phyloP scores from a whole-genome alignment of 2,329 filamentous ascomycete species.

The Lachnellula willkommii region DNA sequence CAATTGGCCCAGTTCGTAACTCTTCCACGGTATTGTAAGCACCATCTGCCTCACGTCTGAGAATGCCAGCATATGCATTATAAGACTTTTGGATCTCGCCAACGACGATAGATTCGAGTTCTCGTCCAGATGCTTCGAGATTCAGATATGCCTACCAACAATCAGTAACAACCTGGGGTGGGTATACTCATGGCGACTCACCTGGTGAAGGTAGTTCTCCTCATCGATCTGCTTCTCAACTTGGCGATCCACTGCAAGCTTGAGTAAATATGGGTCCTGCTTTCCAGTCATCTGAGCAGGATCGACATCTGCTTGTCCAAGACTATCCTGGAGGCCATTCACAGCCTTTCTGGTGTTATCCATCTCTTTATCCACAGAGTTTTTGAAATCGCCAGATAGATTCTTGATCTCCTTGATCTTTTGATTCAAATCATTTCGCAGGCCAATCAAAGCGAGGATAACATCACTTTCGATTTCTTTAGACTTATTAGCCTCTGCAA shows the following conservation, averaged over 20 bases:
- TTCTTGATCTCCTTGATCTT: slow-evolving; percentile 99
- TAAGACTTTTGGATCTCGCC: slow-evolving; percentile 98
- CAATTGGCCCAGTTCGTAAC: slow-evolving; percentile 75
- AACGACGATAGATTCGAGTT: slow-evolving; percentile 93
- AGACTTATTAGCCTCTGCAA: slow-evolving; percentile 80
- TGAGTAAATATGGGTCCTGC: slow-evolving; percentile 85
- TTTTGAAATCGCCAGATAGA: slow-evolving; percentile 92
- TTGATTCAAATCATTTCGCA: slow-evolving; percentile 82
- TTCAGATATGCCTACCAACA: slow-evolving; percentile 76
- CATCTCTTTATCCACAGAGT: slow-evolving; percentile 92
- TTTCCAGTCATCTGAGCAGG: slow-evolving; percentile 71
- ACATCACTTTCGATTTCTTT: slow-evolving; percentile 89
- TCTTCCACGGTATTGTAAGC: slow-evolving; percentile 73
- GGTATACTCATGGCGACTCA: slow-evolving; percentile 38
- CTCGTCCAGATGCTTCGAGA: slow-evolving; percentile 85
- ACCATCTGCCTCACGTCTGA: slow-evolving; percentile 85
- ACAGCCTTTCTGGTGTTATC: slow-evolving; percentile 77
- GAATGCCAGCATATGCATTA: slow-evolving; percentile 84
- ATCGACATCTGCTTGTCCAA: slow-evolving; percentile 76
- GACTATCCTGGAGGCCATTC: slow-evolving; percentile 70
- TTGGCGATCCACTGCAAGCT: slow-evolving; percentile 80
- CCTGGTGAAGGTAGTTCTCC: slow-evolving; percentile 93
- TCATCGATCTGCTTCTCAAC: slow-evolving; percentile 91
- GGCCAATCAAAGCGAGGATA: slow-evolving; percentile 75
- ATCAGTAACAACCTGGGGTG: slow-evolving; percentile 3